A percentile compares a stretch with the other conserved stretches of the same genome.
Conservation (phyloP, 2,329 filamentous ascomycete species). For the Colletotrichum navitas region DNA sequence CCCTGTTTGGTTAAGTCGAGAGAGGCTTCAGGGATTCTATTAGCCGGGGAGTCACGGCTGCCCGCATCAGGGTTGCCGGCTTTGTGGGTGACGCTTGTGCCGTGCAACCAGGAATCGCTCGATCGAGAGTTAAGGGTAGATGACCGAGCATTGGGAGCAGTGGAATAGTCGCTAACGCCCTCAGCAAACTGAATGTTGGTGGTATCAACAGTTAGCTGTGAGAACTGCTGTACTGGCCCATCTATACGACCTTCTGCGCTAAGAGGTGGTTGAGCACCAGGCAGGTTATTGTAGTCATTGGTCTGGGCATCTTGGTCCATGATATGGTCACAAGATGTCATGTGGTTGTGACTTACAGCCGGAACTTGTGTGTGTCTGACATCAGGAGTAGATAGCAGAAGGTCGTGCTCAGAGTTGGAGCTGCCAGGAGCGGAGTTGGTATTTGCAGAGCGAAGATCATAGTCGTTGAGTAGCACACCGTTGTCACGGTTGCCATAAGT, state of each 20-base stretch:
- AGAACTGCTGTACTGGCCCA: not conserved
- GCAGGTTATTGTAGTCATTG: not conserved
- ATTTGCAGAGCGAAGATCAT: not conserved
- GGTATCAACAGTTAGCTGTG: not conserved
- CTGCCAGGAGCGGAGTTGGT: not conserved
- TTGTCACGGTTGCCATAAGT: not conserved
- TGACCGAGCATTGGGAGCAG: not conserved
- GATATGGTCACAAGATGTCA: not conserved
- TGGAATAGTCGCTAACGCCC: not conserved
- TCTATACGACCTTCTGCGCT: not conserved
- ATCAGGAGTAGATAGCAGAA: not conserved
- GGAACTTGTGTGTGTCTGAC: too few species aligned
- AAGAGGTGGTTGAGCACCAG: not conserved
- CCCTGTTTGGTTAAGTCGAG: not conserved
- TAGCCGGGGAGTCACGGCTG: too few species aligned
- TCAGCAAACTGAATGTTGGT: not conserved
- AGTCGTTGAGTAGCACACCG: not conserved
- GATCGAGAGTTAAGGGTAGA: not conserved
- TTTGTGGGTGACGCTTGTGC: not conserved
- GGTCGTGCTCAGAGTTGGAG: accelerated
- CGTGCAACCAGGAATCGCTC: not conserved
- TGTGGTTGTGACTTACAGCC: not conserved
- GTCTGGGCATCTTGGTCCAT: slow-evolving; percentile 4
- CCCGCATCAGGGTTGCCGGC: not conserved
- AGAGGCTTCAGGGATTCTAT: not conserved